Conservation (phyloP, 768 basidiomycete species). For the Boletus reticuloceps region DNA sequence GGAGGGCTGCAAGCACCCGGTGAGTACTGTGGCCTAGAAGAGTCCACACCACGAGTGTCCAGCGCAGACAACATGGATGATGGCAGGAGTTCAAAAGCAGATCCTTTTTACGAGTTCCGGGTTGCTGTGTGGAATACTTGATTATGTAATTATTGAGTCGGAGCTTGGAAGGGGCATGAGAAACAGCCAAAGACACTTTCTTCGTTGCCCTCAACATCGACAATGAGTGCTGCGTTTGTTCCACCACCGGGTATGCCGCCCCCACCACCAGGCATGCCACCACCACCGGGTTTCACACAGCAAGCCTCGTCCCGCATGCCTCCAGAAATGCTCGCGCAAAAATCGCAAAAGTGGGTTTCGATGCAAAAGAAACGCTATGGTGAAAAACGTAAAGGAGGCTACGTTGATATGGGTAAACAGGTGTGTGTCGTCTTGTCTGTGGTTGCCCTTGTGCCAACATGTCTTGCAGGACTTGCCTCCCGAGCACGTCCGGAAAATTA, state of each 20-base stretch:
- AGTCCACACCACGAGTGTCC: too few species aligned
- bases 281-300: conserved; percentile 31
- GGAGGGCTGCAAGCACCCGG: too few species aligned
- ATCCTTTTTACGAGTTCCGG: too few species aligned
- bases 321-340: conserved; percentile 77
- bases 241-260: conserved; percentile 43
- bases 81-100: too few species aligned
- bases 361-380: conserved; percentile 93
- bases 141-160: conserved; percentile 2
- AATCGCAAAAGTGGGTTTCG: conserved; percentile 94
- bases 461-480: conserved; percentile 80
- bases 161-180: conserved; percentile 16
- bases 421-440: conserved; percentile 39
- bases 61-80: too few species aligned
- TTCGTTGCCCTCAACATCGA: conserved; percentile 28
- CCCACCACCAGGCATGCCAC: conserved; percentile 42
- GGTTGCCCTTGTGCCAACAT: conserved; percentile 1
- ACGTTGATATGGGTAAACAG: conserved; percentile 91
- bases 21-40: too few species aligned
- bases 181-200: conserved; percentile 14
- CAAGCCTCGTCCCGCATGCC: conserved; percentile 45
- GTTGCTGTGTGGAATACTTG: too few species aligned
- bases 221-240: conserved; percentile 31
- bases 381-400: conserved; percentile 86
- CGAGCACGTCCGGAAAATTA: conserved; percentile 98